A percentile compares a stretch with the other conserved stretches of the same genome.
Evolutionary conservation across 1,284 basidiomycete species (phyloP).

Genomic region (Neolentinus lepideus): DNA sequence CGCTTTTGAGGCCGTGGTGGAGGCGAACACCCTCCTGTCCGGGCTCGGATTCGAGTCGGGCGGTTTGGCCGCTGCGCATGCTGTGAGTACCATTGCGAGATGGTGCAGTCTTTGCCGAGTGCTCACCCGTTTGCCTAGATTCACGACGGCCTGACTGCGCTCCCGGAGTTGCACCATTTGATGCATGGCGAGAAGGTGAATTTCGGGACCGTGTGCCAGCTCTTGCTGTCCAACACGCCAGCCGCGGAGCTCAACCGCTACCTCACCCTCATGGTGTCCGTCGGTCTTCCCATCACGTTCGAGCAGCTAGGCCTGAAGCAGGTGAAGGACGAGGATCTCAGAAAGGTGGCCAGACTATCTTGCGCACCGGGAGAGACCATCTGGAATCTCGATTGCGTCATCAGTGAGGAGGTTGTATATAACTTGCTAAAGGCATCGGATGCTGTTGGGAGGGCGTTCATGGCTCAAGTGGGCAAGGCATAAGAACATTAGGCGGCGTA

Average conservation of each 20-base stretch:
- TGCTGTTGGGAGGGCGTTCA: slow-evolving; percentile 21
- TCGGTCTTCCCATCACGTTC: slow-evolving; percentile 25
- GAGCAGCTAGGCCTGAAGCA: slow-evolving; percentile 23
- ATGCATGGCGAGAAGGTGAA: slow-evolving; percentile 27
- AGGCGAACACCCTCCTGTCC: slow-evolving; percentile 26
- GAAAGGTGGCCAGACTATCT: slow-evolving; percentile 20
- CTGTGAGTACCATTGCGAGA: slow-evolving; percentile 15
- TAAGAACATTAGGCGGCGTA: neutral
- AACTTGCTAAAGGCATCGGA: slow-evolving; percentile 24
- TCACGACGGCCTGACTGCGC: slow-evolving; percentile 25
- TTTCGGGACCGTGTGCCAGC: slow-evolving; percentile 25
- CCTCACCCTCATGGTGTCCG: slow-evolving; percentile 24
- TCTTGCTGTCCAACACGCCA: slow-evolving; percentile 20
- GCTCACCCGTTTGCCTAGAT: slow-evolving; percentile 14
- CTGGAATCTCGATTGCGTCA: slow-evolving; percentile 25
- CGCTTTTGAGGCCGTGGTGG: slow-evolving; percentile 27
- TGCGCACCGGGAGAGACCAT: slow-evolving; percentile 24
- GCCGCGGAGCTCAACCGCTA: slow-evolving; percentile 22
- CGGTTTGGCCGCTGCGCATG: slow-evolving; percentile 26
- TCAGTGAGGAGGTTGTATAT: slow-evolving; percentile 22
- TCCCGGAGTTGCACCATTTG: slow-evolving; percentile 21
- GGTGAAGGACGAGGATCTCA: slow-evolving; percentile 22
- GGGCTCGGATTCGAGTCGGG: slow-evolving; percentile 28
- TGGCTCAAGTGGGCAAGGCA: slow-evolving; percentile 14
- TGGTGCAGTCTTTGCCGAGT: neutral